Conservation (phyloP, 2,329 filamentous ascomycete species). For the Botrytis byssoidea region DNA sequence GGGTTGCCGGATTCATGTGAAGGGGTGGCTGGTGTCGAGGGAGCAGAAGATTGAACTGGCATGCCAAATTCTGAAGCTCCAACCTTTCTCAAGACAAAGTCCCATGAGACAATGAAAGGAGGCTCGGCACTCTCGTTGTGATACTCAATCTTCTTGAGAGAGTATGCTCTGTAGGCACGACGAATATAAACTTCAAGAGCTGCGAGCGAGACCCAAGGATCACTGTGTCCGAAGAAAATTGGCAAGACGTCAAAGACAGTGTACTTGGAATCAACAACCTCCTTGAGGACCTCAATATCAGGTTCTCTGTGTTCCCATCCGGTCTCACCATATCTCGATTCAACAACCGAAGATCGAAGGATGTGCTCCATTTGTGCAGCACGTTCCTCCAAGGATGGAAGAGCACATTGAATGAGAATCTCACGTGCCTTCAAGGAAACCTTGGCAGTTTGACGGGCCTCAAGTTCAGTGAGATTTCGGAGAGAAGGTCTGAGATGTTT, state of each 20-base stretch:
- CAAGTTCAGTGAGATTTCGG: slow-evolving; percentile 84
- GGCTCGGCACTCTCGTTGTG: slow-evolving; percentile 69
- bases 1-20: slow-evolving; percentile 55
- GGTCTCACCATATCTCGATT: slow-evolving; percentile 96
- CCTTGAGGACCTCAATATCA: slow-evolving; percentile 86
- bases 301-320: slow-evolving; percentile 96
- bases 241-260: slow-evolving; percentile 96
- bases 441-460: slow-evolving; percentile 81
- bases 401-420: slow-evolving; percentile 92
- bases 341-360: slow-evolving; percentile 87
- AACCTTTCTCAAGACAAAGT: slow-evolving; percentile 91
- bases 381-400: slow-evolving; percentile 94
- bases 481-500: slow-evolving; percentile 84
- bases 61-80: slow-evolving; percentile 88
- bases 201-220: slow-evolving; percentile 90
- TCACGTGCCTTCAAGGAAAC: slow-evolving; percentile 96
- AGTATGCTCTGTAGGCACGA: slow-evolving; percentile 94
- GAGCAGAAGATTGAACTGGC: slow-evolving; percentile 73
- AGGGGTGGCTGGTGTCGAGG: slow-evolving; percentile 80
- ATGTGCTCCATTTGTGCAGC: slow-evolving; percentile 98
- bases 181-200: slow-evolving; percentile 95
- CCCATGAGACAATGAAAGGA: slow-evolving; percentile 84
- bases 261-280: slow-evolving; percentile 97
- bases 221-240: slow-evolving; percentile 90
- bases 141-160: slow-evolving; percentile 85